Percentiles rank a stretch among this genome's conserved stretches.
Evolutionary conservation across 2,329 filamentous ascomycete genomes (phyloP).

Genomic region (Fusarium aywerte): DNA sequence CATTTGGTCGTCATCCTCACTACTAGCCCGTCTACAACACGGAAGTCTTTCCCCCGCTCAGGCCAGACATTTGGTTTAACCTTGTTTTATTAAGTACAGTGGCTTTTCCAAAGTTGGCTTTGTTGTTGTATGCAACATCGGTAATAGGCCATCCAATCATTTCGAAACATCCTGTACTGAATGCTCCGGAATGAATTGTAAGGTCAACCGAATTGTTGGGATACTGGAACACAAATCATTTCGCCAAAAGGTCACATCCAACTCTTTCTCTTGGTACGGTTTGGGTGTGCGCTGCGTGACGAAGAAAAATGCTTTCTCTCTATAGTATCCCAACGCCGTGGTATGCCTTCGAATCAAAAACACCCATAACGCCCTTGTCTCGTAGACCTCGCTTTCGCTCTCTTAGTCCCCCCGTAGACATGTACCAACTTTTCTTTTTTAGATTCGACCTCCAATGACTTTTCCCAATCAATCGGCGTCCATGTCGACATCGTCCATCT

Average conservation of each 20-base stretch:
- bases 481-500: conserved; percentile 51
- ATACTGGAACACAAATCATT: conserved; percentile 21
- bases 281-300: conserved; percentile 30
- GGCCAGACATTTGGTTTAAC: not conserved
- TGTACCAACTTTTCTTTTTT: conserved; percentile 21
- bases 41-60: not conserved
- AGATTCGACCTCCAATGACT: not conserved
- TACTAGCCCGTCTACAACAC: not conserved
- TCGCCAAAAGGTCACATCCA: conserved; percentile 28
- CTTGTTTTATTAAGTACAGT: not conserved
- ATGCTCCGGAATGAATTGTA: conserved; percentile 12
- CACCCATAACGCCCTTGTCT: conserved; percentile 41
- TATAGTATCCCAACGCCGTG: conserved; percentile 42
- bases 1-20: conserved; percentile 6
- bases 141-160: conserved; percentile 6
- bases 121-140: not conserved
- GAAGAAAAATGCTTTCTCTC: conserved; percentile 37
- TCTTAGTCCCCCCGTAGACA: conserved; percentile 2
- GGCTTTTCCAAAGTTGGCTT: not conserved
- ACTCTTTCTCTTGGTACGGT: conserved; percentile 6
- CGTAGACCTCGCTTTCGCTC: conserved; percentile 23
- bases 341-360: conserved; percentile 43
- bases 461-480: conserved; percentile 38
- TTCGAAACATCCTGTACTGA: conserved; percentile 4
- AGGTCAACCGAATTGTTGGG: conserved; percentile 6